Base-by-base conservation (phyloP, 441 rosid species). In the Lepidium campestre region DNA sequence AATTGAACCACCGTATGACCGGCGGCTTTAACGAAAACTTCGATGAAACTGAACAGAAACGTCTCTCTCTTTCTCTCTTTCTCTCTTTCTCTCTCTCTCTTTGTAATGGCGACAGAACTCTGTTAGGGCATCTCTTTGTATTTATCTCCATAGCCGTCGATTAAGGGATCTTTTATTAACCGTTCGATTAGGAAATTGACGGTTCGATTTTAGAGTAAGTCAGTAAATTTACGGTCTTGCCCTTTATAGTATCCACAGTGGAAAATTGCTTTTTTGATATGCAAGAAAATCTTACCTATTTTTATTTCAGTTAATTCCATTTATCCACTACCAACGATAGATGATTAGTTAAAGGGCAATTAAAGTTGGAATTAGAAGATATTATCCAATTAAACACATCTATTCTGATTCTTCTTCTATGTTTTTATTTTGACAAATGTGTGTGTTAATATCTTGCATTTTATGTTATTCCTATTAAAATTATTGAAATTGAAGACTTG, bases 51-150 rank as follows among this genome's bases (percentile, higher is more conserved):
- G 64, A 9, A 12, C 12, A 57, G 62, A 64, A 39, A 18, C 32
- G 62, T 57, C 29, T 35, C 35, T 49, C 40, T 55, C 18, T 53
- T 6, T 66, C 3, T 56, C 17, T 54, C 18, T 56, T 29, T 35
- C 35, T 49, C 40, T 55, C 18, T 53, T 6, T 66, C 3, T 56
- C 17, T 54, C 18, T 56, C n/a, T n/a, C n/a, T n/a, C n/a, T n/a
- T n/a, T n/a, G n/a, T n/a, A n/a, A n/a, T n/a, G n/a, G n/a, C n/a
- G n/a, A n/a, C n/a, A n/a, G n/a, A n/a, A n/a, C n/a, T n/a, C n/a
- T n/a, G n/a, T 29, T 55, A 56, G 75, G 70, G 58, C 69, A 37
- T 35, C 57, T 54, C 45, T 4, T 32, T 54, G 48, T 57, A 36
- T 57, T 35, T 35, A 50, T 64, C 52, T 46, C 36, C 56, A 22